A percentile compares a stretch with the other conserved stretches of the same genome.
Evolutionary conservation across 306 rosid species (phyloP).

Genomic region (Cicer yamashitae): DNA sequence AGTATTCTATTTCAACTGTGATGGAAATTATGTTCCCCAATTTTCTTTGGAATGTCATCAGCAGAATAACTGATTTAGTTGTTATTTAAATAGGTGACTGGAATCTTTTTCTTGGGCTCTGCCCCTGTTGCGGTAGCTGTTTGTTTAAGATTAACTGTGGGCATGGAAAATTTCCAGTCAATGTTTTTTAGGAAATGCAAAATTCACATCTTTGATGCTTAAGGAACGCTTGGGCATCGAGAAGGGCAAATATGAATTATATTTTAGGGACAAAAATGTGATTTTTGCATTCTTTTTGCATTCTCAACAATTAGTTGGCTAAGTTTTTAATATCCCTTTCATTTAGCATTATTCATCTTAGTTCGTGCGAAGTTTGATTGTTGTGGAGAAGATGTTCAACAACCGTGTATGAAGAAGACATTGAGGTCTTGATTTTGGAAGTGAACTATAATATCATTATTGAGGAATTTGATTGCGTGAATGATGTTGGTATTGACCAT

Average conservation of each 20-base stretch:
- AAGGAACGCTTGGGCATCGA: neutral
- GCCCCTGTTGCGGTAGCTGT: neutral
- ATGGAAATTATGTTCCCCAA: neutral
- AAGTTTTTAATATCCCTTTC: too few species aligned
- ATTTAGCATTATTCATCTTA: too few species aligned
- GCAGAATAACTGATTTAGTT: neutral
- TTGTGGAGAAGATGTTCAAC: too few species aligned
- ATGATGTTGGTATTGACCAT: too few species aligned
- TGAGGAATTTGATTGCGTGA: too few species aligned
- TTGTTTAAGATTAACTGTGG: neutral
- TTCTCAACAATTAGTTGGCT: too few species aligned
- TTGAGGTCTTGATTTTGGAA: too few species aligned
- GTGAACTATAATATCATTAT: too few species aligned
- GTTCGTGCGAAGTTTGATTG: too few species aligned
- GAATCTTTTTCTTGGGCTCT: neutral
- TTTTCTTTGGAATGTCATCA: neutral
- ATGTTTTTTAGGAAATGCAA: neutral
- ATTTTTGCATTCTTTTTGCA: too few species aligned
- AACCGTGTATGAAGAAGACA: too few species aligned
- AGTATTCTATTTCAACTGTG: constrained; percentile 2
- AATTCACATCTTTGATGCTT: neutral
- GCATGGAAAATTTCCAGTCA: neutral
- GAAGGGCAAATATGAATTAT: neutral
- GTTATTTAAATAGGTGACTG: neutral
- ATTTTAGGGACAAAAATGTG: neutral